Evolutionary conservation across 441 rosid species (phyloP).

Genomic region (Metrosideros polymorpha): DNA sequence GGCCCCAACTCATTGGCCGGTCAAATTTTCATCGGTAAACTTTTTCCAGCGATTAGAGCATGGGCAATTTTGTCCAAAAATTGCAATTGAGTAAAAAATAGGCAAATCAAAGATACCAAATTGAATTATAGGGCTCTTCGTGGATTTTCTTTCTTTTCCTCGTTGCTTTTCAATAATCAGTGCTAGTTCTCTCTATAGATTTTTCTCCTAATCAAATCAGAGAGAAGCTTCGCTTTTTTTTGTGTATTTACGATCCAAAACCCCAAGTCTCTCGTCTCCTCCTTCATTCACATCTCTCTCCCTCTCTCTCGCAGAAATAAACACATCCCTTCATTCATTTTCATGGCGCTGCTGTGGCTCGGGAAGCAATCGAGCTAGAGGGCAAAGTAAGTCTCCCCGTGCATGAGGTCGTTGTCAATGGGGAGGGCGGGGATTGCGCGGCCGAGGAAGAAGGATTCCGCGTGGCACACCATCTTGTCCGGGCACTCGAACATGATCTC

Average conservation of each 20-base stretch:
- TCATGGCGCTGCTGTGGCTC: not conserved
- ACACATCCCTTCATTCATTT: not conserved
- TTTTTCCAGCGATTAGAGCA: not conserved
- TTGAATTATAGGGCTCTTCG: not conserved
- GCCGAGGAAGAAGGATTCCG: slow-evolving; percentile 70
- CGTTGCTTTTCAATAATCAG: not conserved
- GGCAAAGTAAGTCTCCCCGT: slow-evolving; percentile 66
- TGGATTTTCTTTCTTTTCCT: not conserved
- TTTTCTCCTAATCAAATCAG: not conserved
- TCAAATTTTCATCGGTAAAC: not conserved
- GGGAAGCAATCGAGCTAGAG: slow-evolving; percentile 48
- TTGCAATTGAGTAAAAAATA: not conserved
- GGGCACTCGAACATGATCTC: slow-evolving; percentile 79
- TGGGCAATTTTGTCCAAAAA: not conserved
- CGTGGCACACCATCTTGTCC: slow-evolving; percentile 56
- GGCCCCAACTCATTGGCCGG: accelerated
- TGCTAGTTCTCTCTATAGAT: not conserved
- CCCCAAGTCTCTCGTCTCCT: not conserved
- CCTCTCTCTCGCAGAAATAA: not conserved
- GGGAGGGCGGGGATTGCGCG: too few species aligned
- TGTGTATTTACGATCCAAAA: not conserved
- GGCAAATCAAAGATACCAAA: not conserved
- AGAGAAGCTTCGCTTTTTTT: too few species aligned
- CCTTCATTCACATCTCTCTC: not conserved
- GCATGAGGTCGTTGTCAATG: too few species aligned